phyloP scores from a whole-genome alignment of 257 asterid genomes.

The Hygrophila difformis region DNA sequence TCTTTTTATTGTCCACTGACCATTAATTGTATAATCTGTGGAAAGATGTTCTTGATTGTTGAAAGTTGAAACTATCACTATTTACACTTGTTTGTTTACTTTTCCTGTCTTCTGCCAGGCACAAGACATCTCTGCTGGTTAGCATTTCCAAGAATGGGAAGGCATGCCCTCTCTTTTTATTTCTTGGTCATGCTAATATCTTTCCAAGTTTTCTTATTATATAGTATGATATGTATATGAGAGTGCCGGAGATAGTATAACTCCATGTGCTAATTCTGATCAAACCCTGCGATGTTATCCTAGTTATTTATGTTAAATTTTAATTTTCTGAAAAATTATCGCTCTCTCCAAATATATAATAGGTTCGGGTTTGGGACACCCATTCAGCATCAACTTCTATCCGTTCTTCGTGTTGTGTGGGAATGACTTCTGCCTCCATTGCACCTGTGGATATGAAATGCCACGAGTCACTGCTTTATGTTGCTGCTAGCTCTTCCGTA shows the following conservation, averaged over 20 bases:
- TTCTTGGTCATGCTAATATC: background rate
- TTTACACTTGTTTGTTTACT: slow-evolving; percentile 8
- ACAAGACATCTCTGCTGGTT: slow-evolving; percentile 57
- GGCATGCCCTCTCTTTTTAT: slow-evolving; percentile 33
- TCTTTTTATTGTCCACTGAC: too few species aligned
- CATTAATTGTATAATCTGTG: too few species aligned
- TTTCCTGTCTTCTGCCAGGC: slow-evolving; percentile 36
- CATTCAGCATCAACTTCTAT: slow-evolving; percentile 46
- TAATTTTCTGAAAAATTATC: too few species aligned
- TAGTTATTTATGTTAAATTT: background rate
- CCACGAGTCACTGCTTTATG: slow-evolving; percentile 60
- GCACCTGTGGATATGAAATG: slow-evolving; percentile 65
- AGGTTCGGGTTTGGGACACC: slow-evolving; percentile 82
- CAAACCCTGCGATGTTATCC: background rate
- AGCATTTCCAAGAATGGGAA: slow-evolving; percentile 73
- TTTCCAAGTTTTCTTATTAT: too few species aligned
- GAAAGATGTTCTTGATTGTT: too few species aligned
- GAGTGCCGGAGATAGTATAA: background rate
- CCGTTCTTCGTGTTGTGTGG: slow-evolving; percentile 78
- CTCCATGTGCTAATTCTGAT: background rate
- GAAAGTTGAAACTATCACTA: too few species aligned
- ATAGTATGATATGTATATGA: background rate
- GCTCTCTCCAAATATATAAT: too few species aligned
- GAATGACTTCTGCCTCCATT: slow-evolving; percentile 40
- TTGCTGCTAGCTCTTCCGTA: slow-evolving; percentile 63